These are phyloP conservation scores for Hypoxylon sp. DNA, from an alignment of 2,329 filamentous ascomycete species.

Conservation along the genomic window DNA sequence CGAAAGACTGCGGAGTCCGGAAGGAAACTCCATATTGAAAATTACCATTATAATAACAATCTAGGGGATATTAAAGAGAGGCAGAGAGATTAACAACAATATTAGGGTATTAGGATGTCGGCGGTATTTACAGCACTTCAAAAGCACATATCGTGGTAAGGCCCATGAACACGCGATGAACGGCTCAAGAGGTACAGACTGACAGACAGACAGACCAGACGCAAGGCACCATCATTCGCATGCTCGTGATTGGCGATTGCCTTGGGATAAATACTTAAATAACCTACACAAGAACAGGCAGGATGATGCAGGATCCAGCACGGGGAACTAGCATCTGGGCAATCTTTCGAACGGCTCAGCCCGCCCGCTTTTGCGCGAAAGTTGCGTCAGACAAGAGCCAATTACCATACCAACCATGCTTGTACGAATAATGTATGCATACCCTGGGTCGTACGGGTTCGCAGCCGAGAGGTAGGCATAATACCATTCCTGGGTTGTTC, in stretches of 20 bases:
- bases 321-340: constrained; percentile 19
- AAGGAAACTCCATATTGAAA: constrained; percentile 36
- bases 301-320: constrained; percentile 23
- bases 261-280: constrained; percentile 24
- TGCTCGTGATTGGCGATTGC: constrained; percentile 29
- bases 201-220: too few relatives aligned
- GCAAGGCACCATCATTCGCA: constrained; percentile 20
- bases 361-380: constrained; percentile 14
- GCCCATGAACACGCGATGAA: constrained; percentile 19
- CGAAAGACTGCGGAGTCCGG: constrained; percentile 41
- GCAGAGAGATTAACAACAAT: too few relatives aligned
- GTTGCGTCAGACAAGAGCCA: too few relatives aligned
- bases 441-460: constrained; percentile 17
- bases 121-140: constrained; percentile 19
- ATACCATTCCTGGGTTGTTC: background rate
- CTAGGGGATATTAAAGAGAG: constrained; percentile 3
- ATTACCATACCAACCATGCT: too few relatives aligned
- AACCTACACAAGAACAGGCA: constrained; percentile 6
- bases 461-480: constrained; percentile 20
- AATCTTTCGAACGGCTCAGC: constrained; percentile 14
- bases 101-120: constrained; percentile 3
- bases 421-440: constrained; percentile 20
- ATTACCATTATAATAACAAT: constrained; percentile 39
- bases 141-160: constrained; percentile 13
- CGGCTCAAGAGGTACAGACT: too few relatives aligned